Conservation (phyloP, 768 basidiomycete genomes). For the Hericium erinaceus region DNA sequence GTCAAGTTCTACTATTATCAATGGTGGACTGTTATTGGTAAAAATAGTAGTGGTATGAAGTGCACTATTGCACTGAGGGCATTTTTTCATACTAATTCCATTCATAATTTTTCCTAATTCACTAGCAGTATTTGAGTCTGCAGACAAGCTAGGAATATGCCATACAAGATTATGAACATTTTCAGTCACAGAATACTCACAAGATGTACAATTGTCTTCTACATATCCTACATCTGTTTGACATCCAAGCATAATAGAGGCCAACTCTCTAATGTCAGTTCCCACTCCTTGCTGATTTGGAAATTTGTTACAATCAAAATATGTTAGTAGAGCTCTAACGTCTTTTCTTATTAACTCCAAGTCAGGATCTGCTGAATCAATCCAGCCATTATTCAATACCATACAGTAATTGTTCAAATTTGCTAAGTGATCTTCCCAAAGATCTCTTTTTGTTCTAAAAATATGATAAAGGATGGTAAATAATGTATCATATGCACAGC, state of each 20-base stretch:
- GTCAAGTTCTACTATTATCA: neutral
- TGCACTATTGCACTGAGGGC: neutral
- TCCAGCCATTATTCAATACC: neutral
- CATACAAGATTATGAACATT: neutral
- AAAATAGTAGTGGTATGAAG: neutral
- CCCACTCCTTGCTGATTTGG: neutral
- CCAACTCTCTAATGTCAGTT: neutral
- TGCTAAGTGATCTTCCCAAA: neutral
- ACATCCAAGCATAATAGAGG: neutral
- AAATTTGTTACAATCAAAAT: neutral
- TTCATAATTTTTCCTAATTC: neutral
- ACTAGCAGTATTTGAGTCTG: too few species aligned
- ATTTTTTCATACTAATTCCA: neutral
- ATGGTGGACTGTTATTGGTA: neutral
- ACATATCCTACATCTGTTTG: neutral
- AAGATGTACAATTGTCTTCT: neutral
- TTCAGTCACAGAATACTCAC: neutral
- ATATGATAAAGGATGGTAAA: neutral
- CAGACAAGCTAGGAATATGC: neutral
- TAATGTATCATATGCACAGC: slow-evolving; percentile 8
- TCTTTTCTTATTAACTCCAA: neutral
- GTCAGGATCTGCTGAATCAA: too few species aligned
- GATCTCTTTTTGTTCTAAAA: neutral
- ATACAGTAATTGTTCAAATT: neutral
- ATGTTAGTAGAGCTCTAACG: neutral